Conservation (phyloP, 2,329 filamentous ascomycete genomes). For the Exophiala phaeomuriformis region DNA sequence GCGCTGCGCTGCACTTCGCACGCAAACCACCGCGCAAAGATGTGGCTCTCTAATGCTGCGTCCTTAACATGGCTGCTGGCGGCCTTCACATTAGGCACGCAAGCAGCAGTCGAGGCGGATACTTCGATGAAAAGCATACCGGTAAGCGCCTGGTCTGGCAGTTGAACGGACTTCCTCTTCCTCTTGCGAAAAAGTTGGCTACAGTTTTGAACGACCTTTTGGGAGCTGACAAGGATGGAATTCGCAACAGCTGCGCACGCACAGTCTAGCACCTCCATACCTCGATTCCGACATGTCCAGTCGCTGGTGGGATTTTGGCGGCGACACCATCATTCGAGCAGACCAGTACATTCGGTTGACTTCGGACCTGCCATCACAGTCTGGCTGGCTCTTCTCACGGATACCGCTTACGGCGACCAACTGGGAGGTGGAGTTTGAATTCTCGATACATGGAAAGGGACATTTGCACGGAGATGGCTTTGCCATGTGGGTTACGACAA, state of each 20-base stretch:
- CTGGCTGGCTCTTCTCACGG: slow-evolving; percentile 87
- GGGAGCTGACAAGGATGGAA: neutral
- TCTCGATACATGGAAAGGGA: slow-evolving; percentile 82
- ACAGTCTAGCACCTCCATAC: slow-evolving; percentile 79
- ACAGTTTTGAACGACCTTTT: neutral
- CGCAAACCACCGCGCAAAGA: slow-evolving; percentile 1
- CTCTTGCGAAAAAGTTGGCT: too few relatives aligned
- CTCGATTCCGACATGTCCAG: slow-evolving; percentile 97
- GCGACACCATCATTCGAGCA: slow-evolving; percentile 75
- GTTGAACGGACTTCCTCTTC: too few relatives aligned
- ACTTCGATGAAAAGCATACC: slow-evolving; percentile 58
- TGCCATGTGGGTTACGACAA: slow-evolving; percentile 95
- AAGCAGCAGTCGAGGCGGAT: slow-evolving; percentile 44
- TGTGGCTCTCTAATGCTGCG: slow-evolving; percentile 17
- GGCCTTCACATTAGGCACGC: slow-evolving; percentile 29
- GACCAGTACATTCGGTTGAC: slow-evolving; percentile 85
- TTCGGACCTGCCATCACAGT: slow-evolving; percentile 80
- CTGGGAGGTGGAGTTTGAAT: slow-evolving; percentile 96
- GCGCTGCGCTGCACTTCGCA: too few relatives aligned
- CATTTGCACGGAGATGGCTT: slow-evolving; percentile 93
- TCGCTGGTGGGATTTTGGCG: slow-evolving; percentile 98
- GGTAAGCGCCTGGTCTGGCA: slow-evolving; percentile 44
- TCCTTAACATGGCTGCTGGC: slow-evolving; percentile 30
- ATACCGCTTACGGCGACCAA: slow-evolving; percentile 95
- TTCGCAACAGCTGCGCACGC: slow-evolving; percentile 64